Percentiles rank a stretch among this genome's conserved stretches.
These are phyloP conservation scores for Cladosporium cucumerinum DNA, from an alignment of 2,329 filamentous ascomycete species.

Conservation along the genomic window DNA sequence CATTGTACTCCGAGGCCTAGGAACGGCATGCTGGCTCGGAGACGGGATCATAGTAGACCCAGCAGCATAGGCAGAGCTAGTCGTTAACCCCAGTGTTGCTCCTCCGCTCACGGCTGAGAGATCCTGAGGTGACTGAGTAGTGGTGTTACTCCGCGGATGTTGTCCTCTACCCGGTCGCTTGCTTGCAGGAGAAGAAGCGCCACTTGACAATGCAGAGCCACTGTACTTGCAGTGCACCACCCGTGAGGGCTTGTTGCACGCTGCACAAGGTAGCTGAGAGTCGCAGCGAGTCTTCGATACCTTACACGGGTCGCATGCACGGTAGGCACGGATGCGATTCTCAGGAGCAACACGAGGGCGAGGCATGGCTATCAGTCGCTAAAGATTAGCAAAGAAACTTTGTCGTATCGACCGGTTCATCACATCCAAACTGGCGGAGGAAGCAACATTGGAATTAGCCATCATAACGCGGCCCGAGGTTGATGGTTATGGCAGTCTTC, in stretches of 20 bases:
- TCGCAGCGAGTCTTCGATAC: conserved; percentile 3
- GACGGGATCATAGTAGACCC: not conserved
- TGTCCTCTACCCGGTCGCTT: not conserved
- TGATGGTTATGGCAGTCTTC: not conserved
- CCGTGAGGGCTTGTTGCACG: not conserved
- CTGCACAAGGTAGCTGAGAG: not conserved
- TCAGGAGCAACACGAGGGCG: conserved; percentile 1
- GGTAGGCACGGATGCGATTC: not conserved
- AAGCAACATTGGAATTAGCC: not conserved
- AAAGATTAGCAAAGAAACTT: not conserved
- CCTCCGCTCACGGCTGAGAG: not conserved
- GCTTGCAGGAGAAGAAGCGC: not conserved
- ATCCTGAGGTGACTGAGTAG: not conserved
- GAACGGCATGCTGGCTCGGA: not conserved
- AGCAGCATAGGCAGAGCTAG: not conserved
- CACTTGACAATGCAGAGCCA: not conserved
- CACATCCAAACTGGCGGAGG: not conserved
- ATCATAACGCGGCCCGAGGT: not conserved
- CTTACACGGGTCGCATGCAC: conserved; percentile 1
- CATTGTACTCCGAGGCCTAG: not conserved
- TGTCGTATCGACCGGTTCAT: not conserved
- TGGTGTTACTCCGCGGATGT: not conserved
- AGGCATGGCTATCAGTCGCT: not conserved
- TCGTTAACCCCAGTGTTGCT: not conserved
- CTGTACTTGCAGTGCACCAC: not conserved